phyloP scores from a whole-genome alignment of 1,284 basidiomycete species.

The Spongiforma sp. region DNA sequence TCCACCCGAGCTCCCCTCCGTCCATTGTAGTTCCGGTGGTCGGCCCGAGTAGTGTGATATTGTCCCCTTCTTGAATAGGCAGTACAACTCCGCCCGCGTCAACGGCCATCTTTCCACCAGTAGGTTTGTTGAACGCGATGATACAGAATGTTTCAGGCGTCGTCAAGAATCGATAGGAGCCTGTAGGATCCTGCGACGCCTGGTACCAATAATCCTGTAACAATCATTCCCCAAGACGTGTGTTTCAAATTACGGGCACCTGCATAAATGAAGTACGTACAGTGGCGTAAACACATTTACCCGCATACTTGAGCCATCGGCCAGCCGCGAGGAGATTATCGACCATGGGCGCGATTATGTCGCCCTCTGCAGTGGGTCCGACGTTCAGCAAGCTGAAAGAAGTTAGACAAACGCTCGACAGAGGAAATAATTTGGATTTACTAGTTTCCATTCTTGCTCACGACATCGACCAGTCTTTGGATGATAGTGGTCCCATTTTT shows the following conservation, averaged over 20 bases:
- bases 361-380: constrained; percentile 59
- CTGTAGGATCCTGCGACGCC: constrained; percentile 43
- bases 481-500: constrained; percentile 55
- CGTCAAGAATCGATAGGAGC: constrained; percentile 54
- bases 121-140: constrained; percentile 47
- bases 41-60: constrained; percentile 46
- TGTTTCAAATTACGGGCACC: background rate
- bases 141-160: constrained; percentile 57
- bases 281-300: constrained; percentile 57
- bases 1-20: constrained; percentile 22
- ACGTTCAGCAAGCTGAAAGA: constrained; percentile 53
- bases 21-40: background rate
- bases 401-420: background rate
- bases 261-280: constrained; percentile 36
- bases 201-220: constrained; percentile 48
- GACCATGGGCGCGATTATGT: constrained; percentile 52
- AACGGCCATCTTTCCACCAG: constrained; percentile 40
- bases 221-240: background rate
- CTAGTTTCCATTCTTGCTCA: constrained; percentile 62
- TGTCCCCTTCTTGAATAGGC: constrained; percentile 52
- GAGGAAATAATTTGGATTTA: constrained; percentile 26
- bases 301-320: constrained; percentile 53
- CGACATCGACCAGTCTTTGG: constrained; percentile 58
- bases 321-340: constrained; percentile 55
- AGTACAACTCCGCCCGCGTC: constrained; percentile 43